Evolutionary conservation across 257 asterid species (phyloP), one percentile per base, ranked within the genome.

Genomic region (Nicotiana undulata): DNA sequence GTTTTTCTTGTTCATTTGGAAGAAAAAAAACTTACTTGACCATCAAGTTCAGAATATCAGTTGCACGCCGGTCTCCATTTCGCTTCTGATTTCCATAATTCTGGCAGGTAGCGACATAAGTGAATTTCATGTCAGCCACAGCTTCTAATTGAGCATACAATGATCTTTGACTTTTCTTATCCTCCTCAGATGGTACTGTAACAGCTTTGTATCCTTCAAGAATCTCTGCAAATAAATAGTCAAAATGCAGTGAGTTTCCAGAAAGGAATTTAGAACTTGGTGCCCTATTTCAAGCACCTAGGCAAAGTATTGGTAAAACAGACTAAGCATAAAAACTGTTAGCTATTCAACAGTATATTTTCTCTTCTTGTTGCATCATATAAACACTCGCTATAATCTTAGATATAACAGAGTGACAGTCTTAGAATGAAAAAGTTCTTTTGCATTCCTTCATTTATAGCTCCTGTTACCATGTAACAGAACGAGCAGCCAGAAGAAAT

Each of bases 41-140:
- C 99, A 96, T 90, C 89, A 96, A 89, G 86, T 96, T 96, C 82
- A 96, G 85, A 86, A 96, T 96, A 85, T 96, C 99, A 31, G 99
- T 96, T 72, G 99, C 98, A 77, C 94, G 98, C 16, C 99, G 97
- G 89, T 96, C 99, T 70, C 98, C 97, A 84, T 91, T 91, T 9
- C 98, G 83, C 87, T 96, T 96, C 89, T 96, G 99, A 88, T 90
- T 96, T 66, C 99, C 99, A 64, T 96, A 96, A 81, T 89, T 96
- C 87, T 96, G 99, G 84, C 99, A 96, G 81, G 99, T 96, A 74
- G 99, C 98, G 37, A 96, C 94, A 46, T 96, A 96, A 56, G 98
- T 96, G 87, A 96, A 96, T 86, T 96, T 96, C 98, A 96, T 91
- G 86, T 96, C 97, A 85, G 99, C 99, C 75, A 96, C 93, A 40